Evolutionary conservation across 768 basidiomycete species (phyloP).

Genomic region (Tephrocybe sp.): DNA sequence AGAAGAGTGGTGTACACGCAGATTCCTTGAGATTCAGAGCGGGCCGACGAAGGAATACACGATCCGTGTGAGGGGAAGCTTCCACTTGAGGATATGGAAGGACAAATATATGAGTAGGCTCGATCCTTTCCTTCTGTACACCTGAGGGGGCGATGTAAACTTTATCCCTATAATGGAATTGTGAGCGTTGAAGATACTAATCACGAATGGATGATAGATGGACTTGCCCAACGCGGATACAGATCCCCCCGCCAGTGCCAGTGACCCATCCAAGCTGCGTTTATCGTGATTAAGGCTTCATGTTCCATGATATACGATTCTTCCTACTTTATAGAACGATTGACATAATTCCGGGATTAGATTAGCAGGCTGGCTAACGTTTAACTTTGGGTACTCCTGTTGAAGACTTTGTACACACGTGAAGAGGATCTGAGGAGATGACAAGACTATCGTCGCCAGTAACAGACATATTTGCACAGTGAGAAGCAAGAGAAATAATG

Average conservation of each 20-base stretch:
- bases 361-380: conserved; percentile 70
- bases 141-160: conserved; percentile 88
- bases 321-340: conserved; percentile 64
- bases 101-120: conserved; percentile 83
- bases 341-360: conserved; percentile 84
- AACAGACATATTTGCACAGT: conserved; percentile 19
- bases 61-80: conserved; percentile 61
- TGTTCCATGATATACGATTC: not conserved
- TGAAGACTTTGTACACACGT: conserved; percentile 39
- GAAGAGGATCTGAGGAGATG: conserved; percentile 56
- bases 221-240: conserved; percentile 64
- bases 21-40: conserved; percentile 73
- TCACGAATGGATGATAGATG: not conserved
- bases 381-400: conserved; percentile 1
- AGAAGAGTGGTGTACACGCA: conserved; percentile 88
- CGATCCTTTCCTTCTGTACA: conserved; percentile 88
- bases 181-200: not conserved
- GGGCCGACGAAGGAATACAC: conserved; percentile 78
- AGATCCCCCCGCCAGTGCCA: conserved; percentile 82
- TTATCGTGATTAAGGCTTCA: conserved; percentile 5
- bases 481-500: conserved; percentile 12
- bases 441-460: conserved; percentile 48
- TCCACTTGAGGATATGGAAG: conserved; percentile 70
- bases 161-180: conserved; percentile 47
- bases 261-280: conserved; percentile 83